Conservation (phyloP, 176 grass and related monocot genomes). For the Musa beccarii region DNA sequence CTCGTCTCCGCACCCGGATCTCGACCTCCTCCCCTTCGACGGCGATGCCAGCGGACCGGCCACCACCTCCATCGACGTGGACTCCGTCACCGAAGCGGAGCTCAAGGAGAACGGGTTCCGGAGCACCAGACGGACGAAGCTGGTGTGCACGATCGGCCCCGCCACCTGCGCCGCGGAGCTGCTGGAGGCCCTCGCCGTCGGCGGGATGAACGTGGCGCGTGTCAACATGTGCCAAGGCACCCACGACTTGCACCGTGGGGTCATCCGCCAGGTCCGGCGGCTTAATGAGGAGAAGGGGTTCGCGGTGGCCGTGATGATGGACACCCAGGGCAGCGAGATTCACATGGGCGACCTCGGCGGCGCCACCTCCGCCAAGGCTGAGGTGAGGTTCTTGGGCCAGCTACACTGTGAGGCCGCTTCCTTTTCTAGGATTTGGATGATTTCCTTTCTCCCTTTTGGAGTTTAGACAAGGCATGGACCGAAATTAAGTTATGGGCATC, state of each 20-base stretch:
- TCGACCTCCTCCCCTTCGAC: background rate
- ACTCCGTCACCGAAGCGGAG: slow-evolving; percentile 60
- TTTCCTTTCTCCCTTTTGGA: background rate
- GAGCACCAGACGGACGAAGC: slow-evolving; percentile 54
- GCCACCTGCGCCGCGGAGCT: slow-evolving; percentile 21
- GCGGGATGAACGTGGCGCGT: slow-evolving; percentile 59
- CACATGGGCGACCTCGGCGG: slow-evolving; percentile 48
- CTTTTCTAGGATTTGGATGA: too few relatives aligned
- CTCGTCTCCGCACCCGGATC: slow-evolving; percentile 17
- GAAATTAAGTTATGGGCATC: too few relatives aligned
- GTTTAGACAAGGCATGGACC: background rate
- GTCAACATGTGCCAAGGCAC: slow-evolving; percentile 63
- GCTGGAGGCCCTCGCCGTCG: slow-evolving; percentile 46
- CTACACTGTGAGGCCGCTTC: background rate
- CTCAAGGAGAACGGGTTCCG: slow-evolving; percentile 63
- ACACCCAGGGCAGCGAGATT: slow-evolving; percentile 60
- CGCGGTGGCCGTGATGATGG: slow-evolving; percentile 61
- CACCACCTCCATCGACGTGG: slow-evolving; percentile 19
- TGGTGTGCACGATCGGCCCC: slow-evolving; percentile 59
- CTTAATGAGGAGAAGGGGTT: slow-evolving; percentile 57
- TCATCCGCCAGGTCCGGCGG: slow-evolving; percentile 36
- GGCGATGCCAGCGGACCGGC: slow-evolving; percentile 4
- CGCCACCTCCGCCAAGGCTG: slow-evolving; percentile 40
- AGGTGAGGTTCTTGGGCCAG: slow-evolving; percentile 20
- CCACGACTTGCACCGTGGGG: slow-evolving; percentile 44